These are phyloP conservation scores for Rubia balearica DNA, from an alignment of 305 asterid genomes.

Conservation along the genomic window DNA sequence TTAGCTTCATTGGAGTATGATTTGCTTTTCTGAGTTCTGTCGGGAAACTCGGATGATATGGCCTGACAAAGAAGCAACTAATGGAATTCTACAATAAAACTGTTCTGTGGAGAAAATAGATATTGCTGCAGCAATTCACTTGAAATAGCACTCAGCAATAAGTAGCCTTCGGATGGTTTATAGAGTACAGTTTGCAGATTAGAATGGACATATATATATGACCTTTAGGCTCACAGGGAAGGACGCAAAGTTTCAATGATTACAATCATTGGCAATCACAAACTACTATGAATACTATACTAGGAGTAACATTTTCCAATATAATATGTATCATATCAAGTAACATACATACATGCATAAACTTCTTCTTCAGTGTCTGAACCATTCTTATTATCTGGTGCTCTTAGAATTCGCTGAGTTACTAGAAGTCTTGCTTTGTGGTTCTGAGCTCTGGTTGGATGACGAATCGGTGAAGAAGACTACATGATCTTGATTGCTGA, in stretches of 20 bases:
- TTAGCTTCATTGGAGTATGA: not conserved
- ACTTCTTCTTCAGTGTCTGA: constrained; percentile 6
- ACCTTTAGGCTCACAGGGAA: not conserved
- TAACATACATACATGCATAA: not conserved
- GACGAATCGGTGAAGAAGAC: constrained; percentile 69
- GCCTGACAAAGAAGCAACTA: not conserved
- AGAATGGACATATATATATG: not conserved
- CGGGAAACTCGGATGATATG: not conserved
- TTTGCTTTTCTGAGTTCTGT: not conserved
- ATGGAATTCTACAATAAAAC: no score
- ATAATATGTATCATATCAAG: not conserved
- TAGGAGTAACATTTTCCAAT: not conserved
- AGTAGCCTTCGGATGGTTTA: not conserved
- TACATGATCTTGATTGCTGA: constrained; percentile 36
- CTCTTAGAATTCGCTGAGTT: constrained; percentile 38
- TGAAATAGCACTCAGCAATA: not conserved
- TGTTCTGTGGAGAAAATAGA: no score
- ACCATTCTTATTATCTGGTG: constrained; percentile 19
- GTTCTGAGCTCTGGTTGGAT: constrained; percentile 43
- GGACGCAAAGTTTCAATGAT: not conserved
- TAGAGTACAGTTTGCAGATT: not conserved
- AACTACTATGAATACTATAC: not conserved
- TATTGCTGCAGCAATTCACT: not conserved
- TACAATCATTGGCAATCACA: not conserved
- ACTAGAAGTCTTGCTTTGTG: constrained; percentile 38